These are phyloP conservation scores for Eucalyptus erythrocorys DNA, from an alignment of 345 rosid genomes.

Conservation along the genomic window DNA sequence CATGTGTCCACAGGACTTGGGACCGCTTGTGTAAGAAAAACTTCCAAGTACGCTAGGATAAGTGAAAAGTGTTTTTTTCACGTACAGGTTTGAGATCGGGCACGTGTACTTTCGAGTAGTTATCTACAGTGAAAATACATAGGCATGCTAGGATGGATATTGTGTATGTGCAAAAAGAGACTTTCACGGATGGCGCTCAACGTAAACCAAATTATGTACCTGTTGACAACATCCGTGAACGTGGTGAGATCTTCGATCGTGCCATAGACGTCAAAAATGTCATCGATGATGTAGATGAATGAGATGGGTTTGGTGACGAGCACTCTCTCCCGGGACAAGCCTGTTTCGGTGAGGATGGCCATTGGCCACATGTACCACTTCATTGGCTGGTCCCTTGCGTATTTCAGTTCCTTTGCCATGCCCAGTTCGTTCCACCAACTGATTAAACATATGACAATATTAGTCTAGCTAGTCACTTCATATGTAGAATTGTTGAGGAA, in stretches of 20 bases:
- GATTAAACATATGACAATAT: neutral
- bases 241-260: neutral
- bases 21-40: neutral
- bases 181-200: neutral
- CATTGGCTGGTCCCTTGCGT: neutral
- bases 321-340: neutral
- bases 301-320: constrained; percentile 1
- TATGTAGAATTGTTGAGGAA: neutral
- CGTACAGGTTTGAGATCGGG: neutral
- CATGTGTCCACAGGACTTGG: neutral
- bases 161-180: neutral
- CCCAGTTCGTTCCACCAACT: constrained; percentile 5
- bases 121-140: neutral
- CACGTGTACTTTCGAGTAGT: neutral
- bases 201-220: neutral
- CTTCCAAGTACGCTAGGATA: neutral
- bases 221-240: neutral
- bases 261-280: constrained; percentile 1
- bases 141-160: neutral
- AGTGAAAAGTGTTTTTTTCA: neutral
- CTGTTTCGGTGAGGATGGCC: neutral
- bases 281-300: neutral
- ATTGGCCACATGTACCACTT: constrained; percentile 7
- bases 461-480: neutral
- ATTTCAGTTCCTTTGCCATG: neutral